Evolutionary conservation across 148 eudicot genomes (phyloP).

Genomic region (Drosera capensis): DNA sequence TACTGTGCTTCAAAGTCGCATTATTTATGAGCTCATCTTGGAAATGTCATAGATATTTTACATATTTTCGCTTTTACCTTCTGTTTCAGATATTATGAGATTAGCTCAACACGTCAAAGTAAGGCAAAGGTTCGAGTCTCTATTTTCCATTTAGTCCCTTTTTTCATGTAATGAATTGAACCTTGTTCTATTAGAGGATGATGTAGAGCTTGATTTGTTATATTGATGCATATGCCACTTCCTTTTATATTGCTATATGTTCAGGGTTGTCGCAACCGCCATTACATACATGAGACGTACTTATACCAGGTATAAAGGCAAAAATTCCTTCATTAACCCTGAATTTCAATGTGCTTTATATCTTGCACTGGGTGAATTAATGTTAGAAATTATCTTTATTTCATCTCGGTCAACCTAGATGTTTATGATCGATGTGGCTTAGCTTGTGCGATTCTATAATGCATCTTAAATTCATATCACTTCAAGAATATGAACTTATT

Average conservation of each 20-base stretch:
- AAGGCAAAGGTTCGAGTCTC: constrained; percentile 80
- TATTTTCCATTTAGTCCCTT: too few relatives aligned
- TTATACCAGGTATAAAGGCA: constrained; percentile 46
- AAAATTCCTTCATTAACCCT: neutral
- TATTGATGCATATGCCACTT: neutral
- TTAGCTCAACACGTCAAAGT: constrained; percentile 85
- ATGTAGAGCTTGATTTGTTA: neutral
- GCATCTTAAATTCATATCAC: too few relatives aligned
- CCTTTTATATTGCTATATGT: constrained; percentile 5
- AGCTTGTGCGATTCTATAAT: too few relatives aligned
- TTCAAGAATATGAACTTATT: too few relatives aligned
- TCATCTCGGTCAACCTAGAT: too few relatives aligned
- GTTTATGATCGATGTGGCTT: too few relatives aligned
- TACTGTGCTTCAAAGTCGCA: neutral
- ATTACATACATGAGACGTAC: constrained; percentile 93
- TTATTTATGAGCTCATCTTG: neutral
- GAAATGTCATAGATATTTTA: neutral
- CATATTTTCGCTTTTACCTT: neutral
- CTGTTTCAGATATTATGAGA: constrained; percentile 56
- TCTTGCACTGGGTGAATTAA: too few relatives aligned
- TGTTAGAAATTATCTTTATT: too few relatives aligned
- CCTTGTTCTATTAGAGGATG: neutral
- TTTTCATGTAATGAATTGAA: too few relatives aligned
- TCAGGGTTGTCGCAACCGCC: constrained; percentile 98
- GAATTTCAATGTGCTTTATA: too few relatives aligned